Base-by-base conservation (phyloP, 805 yeast genomes). In the Ogataea thermomethanolica region DNA sequence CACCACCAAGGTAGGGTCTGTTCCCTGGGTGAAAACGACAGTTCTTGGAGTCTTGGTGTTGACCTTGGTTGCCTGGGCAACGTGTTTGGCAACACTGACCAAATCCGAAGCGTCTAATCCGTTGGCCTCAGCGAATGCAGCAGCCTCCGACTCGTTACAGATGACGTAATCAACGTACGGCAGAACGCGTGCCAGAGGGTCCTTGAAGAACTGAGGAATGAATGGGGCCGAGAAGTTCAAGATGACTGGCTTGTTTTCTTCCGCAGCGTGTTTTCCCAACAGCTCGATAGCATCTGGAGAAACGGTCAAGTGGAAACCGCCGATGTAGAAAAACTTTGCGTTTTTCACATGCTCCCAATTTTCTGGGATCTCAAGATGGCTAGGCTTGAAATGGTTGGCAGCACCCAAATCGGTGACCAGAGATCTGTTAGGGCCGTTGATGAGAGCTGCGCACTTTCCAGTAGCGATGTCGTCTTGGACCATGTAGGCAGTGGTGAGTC, bases 231-330 rank as follows among this genome's bases (percentile, higher is more conserved):
- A 82, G 65, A 93, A 74, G 78, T 93, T 93, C 67, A 93, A 67
- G 40, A 81, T 73, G 58, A 88, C 84, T 45, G 59, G 56, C 42
- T 61, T 61, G 53, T 58, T 57, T 25, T 49, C 49, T 17, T 51
- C 49, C 25, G 65, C 64, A 50, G 98, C 97, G 62, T 93, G 96
- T 68, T 88, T 76, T 54, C 96, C 99, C 56, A 93, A 74, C 44
- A 81, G 79, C 54, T 76, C 73, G 59, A 93, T 93, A 42, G 99
- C 97, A 45, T 83, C 95, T 51, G 96, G 96, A 51, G 95, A 86
- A 43, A 93, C 99, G 43, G 99, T 93, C 69, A 93, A 76, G 68
- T 93, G 99, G 87, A 81, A 93, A n/a, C 99, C 99, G 58, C 98
- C 99, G 61, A 93, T 84, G 77, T 93, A 93, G 74, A 70, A 93